Percentiles rank a stretch among this genome's conserved stretches.
Evolutionary conservation across 2,329 filamentous ascomycete genomes (phyloP).

Genomic region (Beauveria sp.): DNA sequence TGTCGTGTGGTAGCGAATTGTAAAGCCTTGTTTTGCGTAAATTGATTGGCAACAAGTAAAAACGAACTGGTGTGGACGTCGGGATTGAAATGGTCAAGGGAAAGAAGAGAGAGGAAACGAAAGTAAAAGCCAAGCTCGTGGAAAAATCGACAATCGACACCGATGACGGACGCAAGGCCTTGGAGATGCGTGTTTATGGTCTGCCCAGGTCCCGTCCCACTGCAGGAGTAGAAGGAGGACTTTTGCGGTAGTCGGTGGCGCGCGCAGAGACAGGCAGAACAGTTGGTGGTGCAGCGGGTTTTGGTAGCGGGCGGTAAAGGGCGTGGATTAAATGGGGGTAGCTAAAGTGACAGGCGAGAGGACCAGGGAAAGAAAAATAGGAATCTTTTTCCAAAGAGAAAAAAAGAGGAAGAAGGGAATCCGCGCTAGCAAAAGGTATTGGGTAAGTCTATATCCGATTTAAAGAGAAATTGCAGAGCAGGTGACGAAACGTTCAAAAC

Average conservation of each 20-base stretch:
- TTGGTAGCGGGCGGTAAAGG: slow-evolving; percentile 7
- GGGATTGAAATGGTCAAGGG: neutral
- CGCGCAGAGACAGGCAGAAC: neutral
- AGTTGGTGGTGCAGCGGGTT: neutral
- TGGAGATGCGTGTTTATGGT: slow-evolving; percentile 4
- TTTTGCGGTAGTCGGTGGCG: slow-evolving; percentile 1
- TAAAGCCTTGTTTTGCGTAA: neutral
- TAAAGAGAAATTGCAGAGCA: neutral
- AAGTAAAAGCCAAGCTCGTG: slow-evolving; percentile 10
- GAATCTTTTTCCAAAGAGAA: neutral
- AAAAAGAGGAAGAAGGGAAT: neutral
- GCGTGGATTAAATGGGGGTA: too few relatives aligned
- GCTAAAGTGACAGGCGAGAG: neutral
- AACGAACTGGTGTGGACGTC: neutral
- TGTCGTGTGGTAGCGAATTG: neutral
- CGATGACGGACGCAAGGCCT: neutral
- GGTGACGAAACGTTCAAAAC: neutral
- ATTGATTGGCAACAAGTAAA: neutral
- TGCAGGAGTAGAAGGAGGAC: slow-evolving; percentile 3
- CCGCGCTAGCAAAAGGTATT: neutral
- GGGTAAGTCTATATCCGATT: neutral
- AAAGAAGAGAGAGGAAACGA: slow-evolving; percentile 4
- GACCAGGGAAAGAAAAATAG: too few relatives aligned
- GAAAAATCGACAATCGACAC: neutral
- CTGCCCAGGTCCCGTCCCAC: neutral